Base-by-base conservation (phyloP, 768 basidiomycete species). In the Boletus huronensis region DNA sequence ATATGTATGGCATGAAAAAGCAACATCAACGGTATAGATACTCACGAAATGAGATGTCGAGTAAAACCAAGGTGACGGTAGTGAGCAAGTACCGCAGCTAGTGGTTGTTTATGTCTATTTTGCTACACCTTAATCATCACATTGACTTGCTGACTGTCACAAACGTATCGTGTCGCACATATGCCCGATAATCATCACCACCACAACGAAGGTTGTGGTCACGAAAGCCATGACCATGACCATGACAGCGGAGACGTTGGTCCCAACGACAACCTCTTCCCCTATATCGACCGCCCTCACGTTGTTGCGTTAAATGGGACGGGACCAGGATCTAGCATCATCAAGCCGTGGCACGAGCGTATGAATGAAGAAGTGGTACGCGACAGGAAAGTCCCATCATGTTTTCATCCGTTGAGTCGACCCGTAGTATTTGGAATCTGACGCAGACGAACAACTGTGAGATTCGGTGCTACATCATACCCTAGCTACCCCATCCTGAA, bases 361-460 rank as follows among this genome's bases (percentile, higher is more conserved):
- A 68, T 81, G 51, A 83, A 88, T 54, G 91, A 94, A 68, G 72
- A 73, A 29, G 74, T 77, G 74, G 93, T 93, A 65, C 61, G 79
- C 46, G 35, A 38, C 46, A 26, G 13, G 29, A 48, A 48, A 40
- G 14, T 48, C 50, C 46, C 25, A 29, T 53, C 31, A 45, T 53
- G 21, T 41, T 13, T 13, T 34, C n/a, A 31, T 46, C 39, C 39
- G 55, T 48, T 46, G 52, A 61, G 31, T 17, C 32, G 32, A 49
- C 52, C n/a, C 39, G 23, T 32, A 97, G 93, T 90, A 73, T 57
- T 68, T 94, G 54, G 88, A 93, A 70, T 93, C 91, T 17, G 94
- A 97, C 59, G 88, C 88, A 32, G 94, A 96, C 70, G 93, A 95
- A 65, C 88, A 93, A 70, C 70, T 97, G 90, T 91, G 70, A 62